Evolutionary conservation across 2,329 filamentous ascomycete species (phyloP).

Genomic region (Penicillium sp.): DNA sequence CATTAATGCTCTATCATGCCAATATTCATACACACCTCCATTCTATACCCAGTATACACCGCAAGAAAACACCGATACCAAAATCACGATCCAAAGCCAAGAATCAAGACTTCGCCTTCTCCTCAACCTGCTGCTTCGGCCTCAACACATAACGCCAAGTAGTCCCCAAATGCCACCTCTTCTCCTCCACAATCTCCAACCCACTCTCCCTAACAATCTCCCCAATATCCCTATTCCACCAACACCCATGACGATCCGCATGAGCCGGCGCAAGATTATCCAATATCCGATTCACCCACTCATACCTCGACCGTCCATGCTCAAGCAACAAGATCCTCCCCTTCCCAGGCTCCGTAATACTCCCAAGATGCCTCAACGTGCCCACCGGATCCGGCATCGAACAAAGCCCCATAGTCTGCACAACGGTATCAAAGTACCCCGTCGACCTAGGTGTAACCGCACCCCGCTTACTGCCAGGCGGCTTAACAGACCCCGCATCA

Average conservation of each 20-base stretch:
- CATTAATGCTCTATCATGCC: not conserved
- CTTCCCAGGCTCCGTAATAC: slow-evolving; percentile 37
- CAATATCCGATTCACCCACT: slow-evolving; percentile 47
- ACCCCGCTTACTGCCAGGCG: slow-evolving; percentile 2
- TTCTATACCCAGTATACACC: too few relatives aligned
- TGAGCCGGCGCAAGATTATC: slow-evolving; percentile 48
- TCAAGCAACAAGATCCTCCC: slow-evolving; percentile 49
- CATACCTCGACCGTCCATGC: slow-evolving; percentile 48
- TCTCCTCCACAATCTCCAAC: slow-evolving; percentile 46
- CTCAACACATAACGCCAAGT: slow-evolving; percentile 46
- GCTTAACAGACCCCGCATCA: slow-evolving; percentile 34
- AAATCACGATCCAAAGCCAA: not conserved
- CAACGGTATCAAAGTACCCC: slow-evolving; percentile 45
- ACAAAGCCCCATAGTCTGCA: slow-evolving; percentile 52
- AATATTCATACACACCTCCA: slow-evolving; percentile 7
- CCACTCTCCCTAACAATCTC: slow-evolving; percentile 47
- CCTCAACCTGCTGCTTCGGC: slow-evolving; percentile 23
- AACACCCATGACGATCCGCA: slow-evolving; percentile 51
- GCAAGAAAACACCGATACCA: too few relatives aligned
- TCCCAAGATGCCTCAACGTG: slow-evolving; percentile 41
- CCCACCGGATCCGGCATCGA: slow-evolving; percentile 45
- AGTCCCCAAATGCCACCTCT: slow-evolving; percentile 48
- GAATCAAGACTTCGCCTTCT: slow-evolving; percentile 1
- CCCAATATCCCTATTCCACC: slow-evolving; percentile 53
- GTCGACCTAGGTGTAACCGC: not conserved